These are phyloP conservation scores for Populus hybrid DNA, from an alignment of 441 rosid genomes.

Conservation along the genomic window DNA sequence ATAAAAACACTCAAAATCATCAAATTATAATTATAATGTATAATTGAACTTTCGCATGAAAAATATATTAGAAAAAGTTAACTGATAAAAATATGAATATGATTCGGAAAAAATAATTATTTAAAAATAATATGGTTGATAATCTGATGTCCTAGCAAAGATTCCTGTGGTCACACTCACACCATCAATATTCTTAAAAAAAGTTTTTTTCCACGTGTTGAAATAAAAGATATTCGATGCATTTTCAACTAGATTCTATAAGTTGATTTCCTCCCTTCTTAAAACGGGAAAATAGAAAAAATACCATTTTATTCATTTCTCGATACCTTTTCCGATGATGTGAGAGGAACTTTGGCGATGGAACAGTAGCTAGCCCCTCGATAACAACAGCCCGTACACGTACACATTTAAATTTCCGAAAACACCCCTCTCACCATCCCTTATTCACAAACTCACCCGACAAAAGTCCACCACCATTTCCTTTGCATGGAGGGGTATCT, in stretches of 20 bases:
- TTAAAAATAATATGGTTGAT: too few species aligned
- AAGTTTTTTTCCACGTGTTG: background rate
- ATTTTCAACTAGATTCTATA: background rate
- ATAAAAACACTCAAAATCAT: too few species aligned
- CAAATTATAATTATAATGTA: too few species aligned
- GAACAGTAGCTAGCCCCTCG: background rate
- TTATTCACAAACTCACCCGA: conserved; percentile 9
- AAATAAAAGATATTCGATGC: background rate
- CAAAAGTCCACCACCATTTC: background rate
- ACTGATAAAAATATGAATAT: too few species aligned
- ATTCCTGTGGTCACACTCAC: too few species aligned
- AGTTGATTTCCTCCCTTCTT: background rate
- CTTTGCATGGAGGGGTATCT: conserved; percentile 11
- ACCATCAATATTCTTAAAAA: too few species aligned
- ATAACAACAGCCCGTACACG: conserved; percentile 1
- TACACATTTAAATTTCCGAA: conserved; percentile 9
- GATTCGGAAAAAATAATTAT: too few species aligned
- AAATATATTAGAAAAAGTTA: too few species aligned
- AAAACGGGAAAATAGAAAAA: background rate
- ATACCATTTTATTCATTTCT: background rate
- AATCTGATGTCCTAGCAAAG: too few species aligned
- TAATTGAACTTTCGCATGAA: too few species aligned
- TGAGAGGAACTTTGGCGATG: conserved; percentile 11
- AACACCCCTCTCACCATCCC: background rate
- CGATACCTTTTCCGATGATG: conserved; percentile 17